These are phyloP conservation scores for Mikania micrantha DNA, from an alignment of 129 eudicot genomes.

Conservation along the genomic window DNA sequence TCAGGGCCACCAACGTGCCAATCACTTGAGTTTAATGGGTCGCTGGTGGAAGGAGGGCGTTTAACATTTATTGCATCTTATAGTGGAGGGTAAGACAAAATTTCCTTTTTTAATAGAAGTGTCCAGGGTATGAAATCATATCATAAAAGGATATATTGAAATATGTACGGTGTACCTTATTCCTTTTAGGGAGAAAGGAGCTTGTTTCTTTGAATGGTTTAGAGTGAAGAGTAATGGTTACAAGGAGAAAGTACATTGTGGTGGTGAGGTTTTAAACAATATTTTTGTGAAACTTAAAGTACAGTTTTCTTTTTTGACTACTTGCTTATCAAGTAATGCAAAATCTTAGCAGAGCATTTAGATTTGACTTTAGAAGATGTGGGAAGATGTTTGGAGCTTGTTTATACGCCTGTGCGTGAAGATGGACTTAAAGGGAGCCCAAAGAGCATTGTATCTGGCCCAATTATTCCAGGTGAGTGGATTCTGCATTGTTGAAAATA, in stretches of 20 bases:
- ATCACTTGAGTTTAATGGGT: conserved; percentile 70
- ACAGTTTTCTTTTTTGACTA: conserved; percentile 15
- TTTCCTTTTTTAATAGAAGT: not conserved
- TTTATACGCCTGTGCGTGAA: conserved; percentile 77
- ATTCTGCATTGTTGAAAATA: not conserved
- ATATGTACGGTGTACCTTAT: not conserved
- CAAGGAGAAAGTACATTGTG: conserved; percentile 53
- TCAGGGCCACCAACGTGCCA: conserved; percentile 87
- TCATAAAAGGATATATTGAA: not conserved
- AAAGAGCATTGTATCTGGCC: conserved; percentile 43
- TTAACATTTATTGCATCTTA: conserved; percentile 72
- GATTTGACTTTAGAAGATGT: conserved; percentile 70
- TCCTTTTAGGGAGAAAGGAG: conserved; percentile 68
- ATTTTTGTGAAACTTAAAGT: not conserved
- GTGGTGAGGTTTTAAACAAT: conserved; percentile 35
- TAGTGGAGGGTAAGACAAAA: conserved; percentile 70
- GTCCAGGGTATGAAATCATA: not conserved
- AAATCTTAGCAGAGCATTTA: conserved; percentile 48
- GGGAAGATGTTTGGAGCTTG: conserved; percentile 60
- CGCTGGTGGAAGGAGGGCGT: conserved; percentile 64
- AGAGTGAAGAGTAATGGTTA: conserved; percentile 54
- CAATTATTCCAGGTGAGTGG: conserved; percentile 64
- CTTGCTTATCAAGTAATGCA: conserved; percentile 20
- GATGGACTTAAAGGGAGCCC: conserved; percentile 75
- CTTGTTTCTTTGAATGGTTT: conserved; percentile 76